Evolutionary conservation across 805 yeast species (phyloP).

Genomic region (Ogataea thermomethanolica): DNA sequence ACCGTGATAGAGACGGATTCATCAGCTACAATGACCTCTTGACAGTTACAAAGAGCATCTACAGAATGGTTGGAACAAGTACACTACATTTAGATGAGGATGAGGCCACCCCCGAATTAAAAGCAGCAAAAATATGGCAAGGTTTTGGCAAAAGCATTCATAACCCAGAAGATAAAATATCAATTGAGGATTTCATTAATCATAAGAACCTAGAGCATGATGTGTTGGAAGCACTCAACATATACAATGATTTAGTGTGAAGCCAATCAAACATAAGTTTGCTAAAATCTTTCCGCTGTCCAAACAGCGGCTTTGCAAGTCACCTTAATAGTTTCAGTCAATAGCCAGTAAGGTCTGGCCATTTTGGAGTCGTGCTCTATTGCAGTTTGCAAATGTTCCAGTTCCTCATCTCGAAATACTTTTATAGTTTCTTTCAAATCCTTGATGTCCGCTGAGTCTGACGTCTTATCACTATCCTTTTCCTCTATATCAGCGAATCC

Average conservation of each 20-base stretch:
- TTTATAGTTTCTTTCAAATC: constrained; percentile 60
- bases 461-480: constrained; percentile 25
- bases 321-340: constrained; percentile 82
- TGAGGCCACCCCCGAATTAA: constrained; percentile 85
- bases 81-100: constrained; percentile 88
- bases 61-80: constrained; percentile 86
- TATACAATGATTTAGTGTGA: constrained; percentile 36
- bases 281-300: constrained; percentile 79
- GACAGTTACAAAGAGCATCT: constrained; percentile 74
- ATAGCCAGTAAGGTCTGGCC: constrained; percentile 86
- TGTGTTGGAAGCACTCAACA: constrained; percentile 68
- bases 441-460: constrained; percentile 52
- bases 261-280: neutral
- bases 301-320: constrained; percentile 87
- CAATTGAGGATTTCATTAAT: constrained; percentile 80
- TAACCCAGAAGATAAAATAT: constrained; percentile 65
- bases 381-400: constrained; percentile 94
- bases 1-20: constrained; percentile 73
- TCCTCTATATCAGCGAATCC: constrained; percentile 50
- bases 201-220: constrained; percentile 78
- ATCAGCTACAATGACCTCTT: constrained; percentile 77
- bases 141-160: constrained; percentile 49
- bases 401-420: constrained; percentile 86
- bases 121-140: constrained; percentile 75
- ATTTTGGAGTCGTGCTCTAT: constrained; percentile 85